Percentiles rank a stretch among this genome's conserved stretches.
These are phyloP conservation scores for Niveomyces coronatus DNA, from an alignment of 2,329 filamentous ascomycete genomes.

Conservation along the genomic window DNA sequence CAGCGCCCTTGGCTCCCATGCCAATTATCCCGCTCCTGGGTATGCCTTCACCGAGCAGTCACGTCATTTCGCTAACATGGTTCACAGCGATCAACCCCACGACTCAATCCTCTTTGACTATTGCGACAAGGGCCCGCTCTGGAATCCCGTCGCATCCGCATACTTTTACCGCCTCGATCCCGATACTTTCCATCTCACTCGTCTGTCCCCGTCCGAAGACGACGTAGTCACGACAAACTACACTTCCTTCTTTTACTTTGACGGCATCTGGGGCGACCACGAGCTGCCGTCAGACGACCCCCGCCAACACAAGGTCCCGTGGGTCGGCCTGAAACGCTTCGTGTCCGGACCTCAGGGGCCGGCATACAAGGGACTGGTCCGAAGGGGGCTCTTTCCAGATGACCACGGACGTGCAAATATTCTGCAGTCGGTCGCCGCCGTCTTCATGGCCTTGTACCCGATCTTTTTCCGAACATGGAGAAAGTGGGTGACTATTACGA, in stretches of 20 bases:
- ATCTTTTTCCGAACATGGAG: background rate
- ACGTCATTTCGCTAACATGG: background rate
- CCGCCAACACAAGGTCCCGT: conserved; percentile 20
- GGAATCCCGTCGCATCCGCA: conserved; percentile 26
- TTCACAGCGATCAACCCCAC: conserved; percentile 21
- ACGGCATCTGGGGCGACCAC: conserved; percentile 24
- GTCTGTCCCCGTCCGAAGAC: conserved; percentile 6
- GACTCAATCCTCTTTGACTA: conserved; percentile 22
- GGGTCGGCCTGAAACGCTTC: conserved; percentile 24
- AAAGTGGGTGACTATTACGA: background rate
- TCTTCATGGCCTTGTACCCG: background rate
- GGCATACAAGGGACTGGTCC: conserved; percentile 21
- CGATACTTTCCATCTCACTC: conserved; percentile 14
- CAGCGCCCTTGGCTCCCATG: conserved; percentile 25
- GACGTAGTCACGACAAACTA: conserved; percentile 15
- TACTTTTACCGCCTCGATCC: conserved; percentile 26
- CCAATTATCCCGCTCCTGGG: conserved; percentile 23
- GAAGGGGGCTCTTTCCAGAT: background rate
- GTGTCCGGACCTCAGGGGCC: conserved; percentile 23
- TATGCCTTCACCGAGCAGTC: conserved; percentile 9
- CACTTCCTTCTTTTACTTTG: conserved; percentile 25
- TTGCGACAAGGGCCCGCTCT: conserved; percentile 22
- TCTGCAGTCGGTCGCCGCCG: background rate
- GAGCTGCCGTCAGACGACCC: conserved; percentile 21
- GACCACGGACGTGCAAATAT: background rate